phyloP scores from a whole-genome alignment of 1,284 basidiomycete species.

The Phellopilus nigrolimitatus region DNA sequence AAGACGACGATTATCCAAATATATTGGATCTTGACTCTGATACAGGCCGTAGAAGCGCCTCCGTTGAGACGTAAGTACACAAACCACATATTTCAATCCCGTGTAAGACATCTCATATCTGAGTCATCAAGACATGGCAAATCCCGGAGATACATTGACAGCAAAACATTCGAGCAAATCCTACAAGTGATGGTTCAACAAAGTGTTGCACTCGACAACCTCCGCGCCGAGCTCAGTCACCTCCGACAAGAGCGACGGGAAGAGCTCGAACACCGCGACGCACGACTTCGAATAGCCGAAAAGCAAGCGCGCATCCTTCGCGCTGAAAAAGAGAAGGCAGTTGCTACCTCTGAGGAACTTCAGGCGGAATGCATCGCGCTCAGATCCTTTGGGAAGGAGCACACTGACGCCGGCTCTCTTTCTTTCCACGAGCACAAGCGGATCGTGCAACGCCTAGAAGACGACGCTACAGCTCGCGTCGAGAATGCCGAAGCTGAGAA shows the following conservation, averaged over 20 bases:
- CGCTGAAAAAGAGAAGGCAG: background rate
- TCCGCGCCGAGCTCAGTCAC: conserved; percentile 10
- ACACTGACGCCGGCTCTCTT: background rate
- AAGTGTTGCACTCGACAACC: conserved; percentile 8
- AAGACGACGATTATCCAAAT: conserved; percentile 6
- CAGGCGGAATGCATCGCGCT: conserved; percentile 1
- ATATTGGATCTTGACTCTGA: conserved; percentile 1
- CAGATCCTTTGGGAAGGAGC: background rate
- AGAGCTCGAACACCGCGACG: conserved; percentile 14
- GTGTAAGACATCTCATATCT: background rate
- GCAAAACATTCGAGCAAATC: conserved; percentile 12
- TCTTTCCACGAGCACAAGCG: conserved; percentile 13
- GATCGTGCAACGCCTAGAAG: conserved; percentile 13
- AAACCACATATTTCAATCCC: background rate
- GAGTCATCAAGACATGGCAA: background rate
- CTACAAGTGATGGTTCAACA: conserved; percentile 18
- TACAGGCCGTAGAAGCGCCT: background rate
- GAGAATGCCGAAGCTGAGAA: conserved; percentile 15
- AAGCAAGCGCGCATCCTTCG: conserved; percentile 4
- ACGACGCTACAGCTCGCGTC: conserved; percentile 3
- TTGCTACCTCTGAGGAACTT: background rate
- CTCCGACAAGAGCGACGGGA: conserved; percentile 8
- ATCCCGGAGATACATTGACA: conserved; percentile 2
- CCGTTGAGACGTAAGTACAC: conserved; percentile 2
- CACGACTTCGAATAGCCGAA: conserved; percentile 9